A percentile compares a stretch with the other conserved stretches of the same genome.
Conservation (phyloP, 2,329 filamentous ascomycete species). For the Xylaria arbuscula region DNA sequence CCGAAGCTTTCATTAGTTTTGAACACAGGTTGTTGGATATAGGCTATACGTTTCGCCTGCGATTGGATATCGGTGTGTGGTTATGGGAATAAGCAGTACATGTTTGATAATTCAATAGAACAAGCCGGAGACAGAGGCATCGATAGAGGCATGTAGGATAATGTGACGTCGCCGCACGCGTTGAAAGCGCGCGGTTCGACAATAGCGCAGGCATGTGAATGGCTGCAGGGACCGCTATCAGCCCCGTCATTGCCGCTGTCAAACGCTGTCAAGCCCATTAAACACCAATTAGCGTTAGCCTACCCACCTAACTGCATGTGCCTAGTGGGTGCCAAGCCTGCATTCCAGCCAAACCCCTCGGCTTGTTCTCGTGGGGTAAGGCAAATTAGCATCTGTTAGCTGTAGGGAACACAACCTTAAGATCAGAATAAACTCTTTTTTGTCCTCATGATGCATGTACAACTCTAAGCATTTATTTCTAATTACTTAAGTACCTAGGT, state of each 20-base stretch:
- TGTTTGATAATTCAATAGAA: neutral
- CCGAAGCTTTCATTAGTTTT: conserved; percentile 16
- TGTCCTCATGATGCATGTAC: no score
- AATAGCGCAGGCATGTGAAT: conserved; percentile 22
- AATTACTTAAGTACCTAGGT: no score
- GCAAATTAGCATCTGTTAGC: no score
- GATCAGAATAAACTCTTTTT: no score
- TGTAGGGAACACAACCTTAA: no score
- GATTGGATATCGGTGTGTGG: conserved; percentile 19
- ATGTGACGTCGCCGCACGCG: conserved; percentile 34
- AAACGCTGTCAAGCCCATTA: neutral
- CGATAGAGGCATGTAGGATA: neutral
- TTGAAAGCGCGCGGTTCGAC: conserved; percentile 35
- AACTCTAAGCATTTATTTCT: no score
- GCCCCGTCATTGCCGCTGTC: conserved; percentile 17
- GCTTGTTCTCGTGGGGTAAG: no score
- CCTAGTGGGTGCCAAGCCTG: no score
- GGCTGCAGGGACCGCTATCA: conserved; percentile 11
- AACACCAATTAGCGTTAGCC: conserved; percentile 2
- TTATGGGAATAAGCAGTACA: neutral
- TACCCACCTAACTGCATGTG: neutral
- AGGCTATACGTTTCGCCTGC: neutral
- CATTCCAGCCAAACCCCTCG: neutral
- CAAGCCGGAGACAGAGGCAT: neutral
- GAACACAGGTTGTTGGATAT: neutral